A percentile compares a stretch with the other conserved stretches of the same genome.
Evolutionary conservation across 1,284 basidiomycete genomes (phyloP).

Genomic region (Moesziomyces sp.): DNA sequence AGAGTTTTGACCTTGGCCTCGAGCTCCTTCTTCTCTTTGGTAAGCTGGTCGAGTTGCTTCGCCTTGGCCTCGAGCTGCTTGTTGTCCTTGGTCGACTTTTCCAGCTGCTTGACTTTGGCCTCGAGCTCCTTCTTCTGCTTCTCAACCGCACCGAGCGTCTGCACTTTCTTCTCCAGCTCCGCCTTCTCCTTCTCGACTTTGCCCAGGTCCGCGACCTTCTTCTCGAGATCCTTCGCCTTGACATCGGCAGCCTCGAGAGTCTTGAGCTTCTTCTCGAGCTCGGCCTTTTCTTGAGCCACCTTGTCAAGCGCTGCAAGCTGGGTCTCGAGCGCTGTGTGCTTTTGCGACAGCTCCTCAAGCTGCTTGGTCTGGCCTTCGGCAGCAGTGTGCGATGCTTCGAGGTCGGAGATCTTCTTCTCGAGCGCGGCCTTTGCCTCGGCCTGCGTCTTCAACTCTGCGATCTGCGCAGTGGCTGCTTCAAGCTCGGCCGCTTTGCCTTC

Average conservation of each 20-base stretch:
- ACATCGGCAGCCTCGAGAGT: conserved; percentile 48
- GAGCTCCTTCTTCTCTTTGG: conserved; percentile 67
- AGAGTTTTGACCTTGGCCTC: conserved; percentile 6
- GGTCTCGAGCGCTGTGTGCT: conserved; percentile 37
- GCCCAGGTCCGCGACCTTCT: conserved; percentile 51
- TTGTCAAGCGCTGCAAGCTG: conserved; percentile 34
- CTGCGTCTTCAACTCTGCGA: neutral
- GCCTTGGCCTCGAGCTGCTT: conserved; percentile 69
- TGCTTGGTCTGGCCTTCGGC: conserved; percentile 93
- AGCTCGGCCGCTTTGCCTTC: conserved; percentile 4
- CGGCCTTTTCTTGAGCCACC: conserved; percentile 34
- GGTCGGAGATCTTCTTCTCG: conserved; percentile 10
- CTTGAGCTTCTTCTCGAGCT: conserved; percentile 11
- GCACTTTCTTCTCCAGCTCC: conserved; percentile 21
- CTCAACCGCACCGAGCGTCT: conserved; percentile 13
- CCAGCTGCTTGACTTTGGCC: conserved; percentile 11
- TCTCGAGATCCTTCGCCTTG: conserved; percentile 56
- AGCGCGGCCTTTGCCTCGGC: conserved; percentile 1
- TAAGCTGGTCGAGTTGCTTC: conserved; percentile 79
- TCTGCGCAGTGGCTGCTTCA: conserved; percentile 3
- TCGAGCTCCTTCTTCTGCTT: conserved; percentile 35
- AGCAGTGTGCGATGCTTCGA: conserved; percentile 61
- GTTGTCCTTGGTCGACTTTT: conserved; percentile 35
- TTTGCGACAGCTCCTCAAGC: conserved; percentile 68
- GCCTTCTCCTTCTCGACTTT: conserved; percentile 12